A percentile compares a stretch with the other conserved stretches of the same genome.
Conservation (phyloP, 2,329 filamentous ascomycete species). For the Pyrenophora tritici-repentis region DNA sequence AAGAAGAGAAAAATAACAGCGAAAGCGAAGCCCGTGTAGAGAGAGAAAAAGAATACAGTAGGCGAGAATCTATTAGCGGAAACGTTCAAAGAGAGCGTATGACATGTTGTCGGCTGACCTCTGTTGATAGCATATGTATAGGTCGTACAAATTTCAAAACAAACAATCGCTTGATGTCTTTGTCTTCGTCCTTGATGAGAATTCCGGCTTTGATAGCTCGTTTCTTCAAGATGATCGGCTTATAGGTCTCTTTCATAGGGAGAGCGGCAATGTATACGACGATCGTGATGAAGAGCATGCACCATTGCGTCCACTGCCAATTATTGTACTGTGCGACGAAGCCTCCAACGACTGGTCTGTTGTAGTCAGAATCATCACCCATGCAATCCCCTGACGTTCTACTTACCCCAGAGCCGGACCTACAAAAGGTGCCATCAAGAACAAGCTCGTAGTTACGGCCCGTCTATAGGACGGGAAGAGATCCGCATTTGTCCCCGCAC, state of each 20-base stretch:
- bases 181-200: not conserved
- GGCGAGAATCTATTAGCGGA: slow-evolving; percentile 24
- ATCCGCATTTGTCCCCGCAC: slow-evolving; percentile 50
- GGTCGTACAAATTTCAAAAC: slow-evolving; percentile 57
- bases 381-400: not conserved
- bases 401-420: slow-evolving; percentile 47
- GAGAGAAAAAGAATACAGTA: slow-evolving; percentile 41
- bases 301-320: slow-evolving; percentile 54
- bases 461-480: slow-evolving; percentile 41
- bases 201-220: slow-evolving; percentile 36
- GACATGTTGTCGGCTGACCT: slow-evolving; percentile 22
- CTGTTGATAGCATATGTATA: slow-evolving; percentile 51
- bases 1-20: slow-evolving; percentile 45
- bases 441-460: slow-evolving; percentile 44
- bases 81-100: not conserved
- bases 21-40: slow-evolving; percentile 46
- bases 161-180: slow-evolving; percentile 31
- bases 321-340: slow-evolving; percentile 53
- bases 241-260: slow-evolving; percentile 61
- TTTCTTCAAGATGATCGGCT: slow-evolving; percentile 53
- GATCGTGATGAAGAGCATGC: slow-evolving; percentile 49
- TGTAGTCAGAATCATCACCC: not conserved
- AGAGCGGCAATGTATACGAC: slow-evolving; percentile 46
- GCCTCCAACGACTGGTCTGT: slow-evolving; percentile 51
- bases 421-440: slow-evolving; percentile 50